phyloP scores from a whole-genome alignment of 2,329 filamentous ascomycete species.

The Neofusicoccum kwambonambiense region DNA sequence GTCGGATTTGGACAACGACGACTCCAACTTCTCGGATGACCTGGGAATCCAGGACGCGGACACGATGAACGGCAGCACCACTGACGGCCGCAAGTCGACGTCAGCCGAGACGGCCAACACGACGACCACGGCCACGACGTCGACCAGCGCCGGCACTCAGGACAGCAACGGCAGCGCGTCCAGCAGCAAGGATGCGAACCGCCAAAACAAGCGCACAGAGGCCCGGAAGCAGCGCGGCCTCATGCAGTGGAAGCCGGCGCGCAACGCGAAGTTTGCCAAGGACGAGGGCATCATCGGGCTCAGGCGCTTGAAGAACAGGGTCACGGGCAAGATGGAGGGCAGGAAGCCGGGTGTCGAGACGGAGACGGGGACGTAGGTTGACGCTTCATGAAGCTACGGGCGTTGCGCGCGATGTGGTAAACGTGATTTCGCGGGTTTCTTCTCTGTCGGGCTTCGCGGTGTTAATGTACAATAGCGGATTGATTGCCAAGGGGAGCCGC shows the following conservation, averaged over 20 bases:
- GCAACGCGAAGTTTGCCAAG: constrained; percentile 84
- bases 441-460: too few species aligned
- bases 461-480: too few species aligned
- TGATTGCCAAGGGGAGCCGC: too few species aligned
- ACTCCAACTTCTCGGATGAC: constrained; percentile 45
- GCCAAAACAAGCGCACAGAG: constrained; percentile 67
- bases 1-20: constrained; percentile 41
- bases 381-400: too few species aligned
- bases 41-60: constrained; percentile 61
- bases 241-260: constrained; percentile 93
- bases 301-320: constrained; percentile 68
- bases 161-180: constrained; percentile 18
- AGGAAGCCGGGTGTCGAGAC: constrained; percentile 88
- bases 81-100: constrained; percentile 21
- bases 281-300: constrained; percentile 79
- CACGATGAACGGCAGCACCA: constrained; percentile 27
- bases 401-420: too few species aligned
- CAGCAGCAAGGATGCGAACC: constrained; percentile 58
- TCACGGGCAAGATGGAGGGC: constrained; percentile 69
- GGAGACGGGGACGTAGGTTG: neutral
- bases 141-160: constrained; percentile 19
- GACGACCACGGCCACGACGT: neutral
- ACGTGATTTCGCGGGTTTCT: too few species aligned
- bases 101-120: constrained; percentile 26
- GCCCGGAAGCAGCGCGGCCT: constrained; percentile 83